Percentiles rank a stretch among this genome's conserved stretches.
phyloP scores from a whole-genome alignment of 768 basidiomycete genomes.

The Rhodocollybia butyracea region DNA sequence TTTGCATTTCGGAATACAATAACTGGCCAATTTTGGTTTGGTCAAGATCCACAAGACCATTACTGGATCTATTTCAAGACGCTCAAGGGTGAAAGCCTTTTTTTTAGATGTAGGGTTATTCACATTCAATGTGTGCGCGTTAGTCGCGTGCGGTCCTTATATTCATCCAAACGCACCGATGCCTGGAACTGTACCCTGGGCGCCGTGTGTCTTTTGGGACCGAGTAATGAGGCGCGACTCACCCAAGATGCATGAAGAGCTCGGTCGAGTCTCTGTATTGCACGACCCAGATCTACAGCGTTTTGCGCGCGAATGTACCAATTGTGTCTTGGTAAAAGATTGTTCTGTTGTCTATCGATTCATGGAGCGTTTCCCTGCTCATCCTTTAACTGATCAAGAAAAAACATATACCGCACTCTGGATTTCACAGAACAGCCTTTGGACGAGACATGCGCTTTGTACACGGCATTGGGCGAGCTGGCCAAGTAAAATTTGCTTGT shows the following conservation, averaged over 20 bases:
- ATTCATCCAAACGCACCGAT: not conserved
- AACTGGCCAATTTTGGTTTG: not conserved
- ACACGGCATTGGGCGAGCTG: not conserved
- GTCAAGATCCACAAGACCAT: slow-evolving; percentile 29
- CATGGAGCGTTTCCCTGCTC: not conserved
- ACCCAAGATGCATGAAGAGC: not conserved
- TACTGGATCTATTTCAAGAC: slow-evolving; percentile 51
- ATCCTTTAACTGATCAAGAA: not conserved
- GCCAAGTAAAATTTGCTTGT: not conserved
- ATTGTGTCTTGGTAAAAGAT: no score
- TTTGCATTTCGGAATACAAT: slow-evolving; percentile 27
- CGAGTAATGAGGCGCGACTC: not conserved
- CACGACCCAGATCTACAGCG: not conserved
- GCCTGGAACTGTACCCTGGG: not conserved
- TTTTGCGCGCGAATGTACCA: not conserved
- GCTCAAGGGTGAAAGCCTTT: slow-evolving; percentile 35
- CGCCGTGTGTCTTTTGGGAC: not conserved
- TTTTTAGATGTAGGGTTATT: slow-evolving; percentile 40
- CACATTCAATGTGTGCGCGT: slow-evolving; percentile 36
- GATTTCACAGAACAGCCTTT: not conserved
- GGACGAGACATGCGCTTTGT: not conserved
- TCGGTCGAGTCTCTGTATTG: not conserved
- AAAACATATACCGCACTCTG: not conserved
- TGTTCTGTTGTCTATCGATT: not conserved
- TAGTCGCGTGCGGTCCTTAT: slow-evolving; percentile 16